Evolutionary conservation across 192 early-diverging fungal species (phyloP).

Genomic region (Glomus cerebriforme): DNA sequence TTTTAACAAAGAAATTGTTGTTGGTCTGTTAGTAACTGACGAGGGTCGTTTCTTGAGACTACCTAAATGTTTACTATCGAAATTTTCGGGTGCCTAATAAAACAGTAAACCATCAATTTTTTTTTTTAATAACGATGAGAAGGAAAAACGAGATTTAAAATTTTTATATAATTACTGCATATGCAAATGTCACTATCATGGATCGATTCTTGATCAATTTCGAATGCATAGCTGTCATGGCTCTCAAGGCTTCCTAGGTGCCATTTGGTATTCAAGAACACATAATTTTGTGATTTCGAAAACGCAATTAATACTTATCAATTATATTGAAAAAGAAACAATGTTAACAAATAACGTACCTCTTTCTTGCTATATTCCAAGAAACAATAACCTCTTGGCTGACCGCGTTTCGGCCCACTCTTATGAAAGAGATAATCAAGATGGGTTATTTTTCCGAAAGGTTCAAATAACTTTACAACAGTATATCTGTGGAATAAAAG

Average conservation of each 20-base stretch:
- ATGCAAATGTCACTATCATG: conserved; percentile 64
- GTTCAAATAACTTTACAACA: conserved; percentile 68
- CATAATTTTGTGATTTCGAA: not conserved
- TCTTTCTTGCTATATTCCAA: conserved; percentile 57
- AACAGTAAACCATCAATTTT: no score
- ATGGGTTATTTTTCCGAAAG: conserved; percentile 65
- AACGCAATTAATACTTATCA: not conserved
- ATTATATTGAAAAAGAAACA: not conserved
- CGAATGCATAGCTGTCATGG: conserved; percentile 58
- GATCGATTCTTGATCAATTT: conserved; percentile 54
- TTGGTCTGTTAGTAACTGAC: conserved; percentile 44
- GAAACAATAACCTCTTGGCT: conserved; percentile 74
- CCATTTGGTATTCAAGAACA: conserved; percentile 11
- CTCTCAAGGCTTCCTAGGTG: conserved; percentile 51
- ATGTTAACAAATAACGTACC: conserved; percentile 33
- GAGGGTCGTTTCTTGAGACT: conserved; percentile 36
- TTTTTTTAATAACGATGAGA: not conserved
- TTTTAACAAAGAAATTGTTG: conserved; percentile 47
- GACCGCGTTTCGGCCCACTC: conserved; percentile 63
- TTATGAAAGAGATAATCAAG: conserved; percentile 69
- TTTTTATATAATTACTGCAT: conserved; percentile 42
- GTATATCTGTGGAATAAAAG: conserved; percentile 47
- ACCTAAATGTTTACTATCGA: conserved; percentile 38
- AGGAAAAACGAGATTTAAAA: not conserved
- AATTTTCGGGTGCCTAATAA: conserved; percentile 43